Evolutionary conservation across 176 grass and related monocot genomes (phyloP), one percentile per base, ranked within the genome.

Genomic region (Neostapfia colusana): DNA sequence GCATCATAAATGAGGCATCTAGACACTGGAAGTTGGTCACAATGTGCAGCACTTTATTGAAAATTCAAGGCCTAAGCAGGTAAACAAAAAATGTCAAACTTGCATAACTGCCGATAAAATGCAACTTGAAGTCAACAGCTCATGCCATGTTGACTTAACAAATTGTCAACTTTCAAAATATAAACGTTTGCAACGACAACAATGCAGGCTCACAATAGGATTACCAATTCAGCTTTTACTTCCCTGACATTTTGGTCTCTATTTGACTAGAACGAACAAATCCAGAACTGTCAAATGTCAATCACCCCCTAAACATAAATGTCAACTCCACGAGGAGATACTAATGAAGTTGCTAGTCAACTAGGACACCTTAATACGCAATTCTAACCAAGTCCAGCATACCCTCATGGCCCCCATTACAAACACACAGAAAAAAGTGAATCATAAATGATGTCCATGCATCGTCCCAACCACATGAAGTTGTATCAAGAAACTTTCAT

Each of bases 331-430:
- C 18, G 44, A 74, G 36, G 44, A 14, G 12, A 54, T 74, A 66
- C 44, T 80, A 7, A 26, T 39, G 63, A 80, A 63, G 54, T 54
- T 74, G 81, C 27, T 56, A 64, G 86, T 84, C 86, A 79, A 75
- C 39, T 18, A 57, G 27, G 0, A 6, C 35, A 24, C 8, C 67
- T 54, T 9, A 17, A 12, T 61, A 62, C 53, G 73, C 42, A 44
- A 69, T 12, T 46, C 8, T 48, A 49, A 55, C 25, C 15, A 79
- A 64, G 69, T 73, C 49, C 10, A 2, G 34, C 8, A 26, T 5
- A 28, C 25, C 10, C 10, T n/a, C n/a, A n/a, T n/a, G n/a, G n/a
- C n/a, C n/a, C n/a, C 18, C 58, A 42, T 44, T 87, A 45, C 73
- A 82, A 43, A 55, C 51, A 7, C 20, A 21, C 24, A 87, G 13